phyloP scores from a whole-genome alignment of 495 filamentous ascomycete genomes.

The Penicillium egyptiacum region DNA sequence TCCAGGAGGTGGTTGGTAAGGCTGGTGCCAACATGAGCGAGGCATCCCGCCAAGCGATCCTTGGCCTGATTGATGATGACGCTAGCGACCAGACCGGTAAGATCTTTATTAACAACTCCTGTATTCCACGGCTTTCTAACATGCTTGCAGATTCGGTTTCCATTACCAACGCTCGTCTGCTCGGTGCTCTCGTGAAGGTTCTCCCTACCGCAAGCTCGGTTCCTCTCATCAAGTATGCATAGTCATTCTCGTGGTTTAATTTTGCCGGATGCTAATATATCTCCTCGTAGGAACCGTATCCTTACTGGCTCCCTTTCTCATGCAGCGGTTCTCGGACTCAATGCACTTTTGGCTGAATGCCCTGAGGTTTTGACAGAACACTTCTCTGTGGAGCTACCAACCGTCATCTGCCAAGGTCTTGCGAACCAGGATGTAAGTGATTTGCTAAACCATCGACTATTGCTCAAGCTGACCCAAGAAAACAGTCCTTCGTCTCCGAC shows the following conservation, averaged over 20 bases:
- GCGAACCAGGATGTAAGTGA: constrained; percentile 64
- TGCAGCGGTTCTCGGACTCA: constrained; percentile 75
- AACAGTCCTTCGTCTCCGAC: constrained; percentile 76
- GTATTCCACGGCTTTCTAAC: neutral
- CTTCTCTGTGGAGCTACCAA: constrained; percentile 67
- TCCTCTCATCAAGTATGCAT: constrained; percentile 66
- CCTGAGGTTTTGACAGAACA: constrained; percentile 63
- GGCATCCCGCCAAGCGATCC: constrained; percentile 72
- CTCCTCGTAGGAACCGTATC: constrained; percentile 59
- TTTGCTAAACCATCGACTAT: neutral
- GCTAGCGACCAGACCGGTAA: constrained; percentile 67
- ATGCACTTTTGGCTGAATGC: constrained; percentile 81
- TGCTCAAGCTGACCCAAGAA: constrained; percentile 20
- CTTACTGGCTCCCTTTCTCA: constrained; percentile 68
- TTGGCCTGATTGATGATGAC: constrained; percentile 85
- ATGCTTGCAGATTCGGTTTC: constrained; percentile 60
- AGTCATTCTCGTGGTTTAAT: neutral
- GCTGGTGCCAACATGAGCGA: constrained; percentile 94
- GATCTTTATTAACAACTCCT: constrained; percentile 3
- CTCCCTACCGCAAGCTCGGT: constrained; percentile 65
- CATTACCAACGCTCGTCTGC: constrained; percentile 83
- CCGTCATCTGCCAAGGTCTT: constrained; percentile 79
- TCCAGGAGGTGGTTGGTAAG: constrained; percentile 95
- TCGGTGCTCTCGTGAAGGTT: constrained; percentile 85
- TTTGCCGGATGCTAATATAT: constrained; percentile 13